Conservation (phyloP, 345 rosid species). For the Kernera saxatilis region DNA sequence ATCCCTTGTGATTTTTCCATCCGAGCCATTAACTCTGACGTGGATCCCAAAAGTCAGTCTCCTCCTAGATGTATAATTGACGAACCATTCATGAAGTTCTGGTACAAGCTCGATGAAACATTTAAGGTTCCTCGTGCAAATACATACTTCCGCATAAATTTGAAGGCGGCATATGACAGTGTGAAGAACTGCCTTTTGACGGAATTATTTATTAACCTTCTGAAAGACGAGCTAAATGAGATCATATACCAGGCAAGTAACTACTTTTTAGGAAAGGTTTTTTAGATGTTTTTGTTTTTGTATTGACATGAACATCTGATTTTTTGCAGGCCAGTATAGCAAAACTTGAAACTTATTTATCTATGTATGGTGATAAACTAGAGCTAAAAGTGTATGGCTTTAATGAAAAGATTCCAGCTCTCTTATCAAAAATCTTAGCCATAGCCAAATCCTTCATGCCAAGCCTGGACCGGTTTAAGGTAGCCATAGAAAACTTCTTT, state of each 20-base stretch:
- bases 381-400: slow-evolving; percentile 93
- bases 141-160: slow-evolving; percentile 73
- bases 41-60: slow-evolving; percentile 28
- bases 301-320: slow-evolving; percentile 6
- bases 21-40: slow-evolving; percentile 36
- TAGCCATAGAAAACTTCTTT: slow-evolving; percentile 18
- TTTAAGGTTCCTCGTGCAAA: slow-evolving; percentile 89
- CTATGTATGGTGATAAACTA: slow-evolving; percentile 63
- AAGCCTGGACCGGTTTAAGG: slow-evolving; percentile 77
- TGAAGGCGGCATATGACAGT: slow-evolving; percentile 70
- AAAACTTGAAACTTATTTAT: slow-evolving; percentile 79
- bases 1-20: slow-evolving; percentile 82
- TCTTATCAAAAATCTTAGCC: slow-evolving; percentile 63
- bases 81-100: slow-evolving; percentile 74
- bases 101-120: slow-evolving; percentile 89
- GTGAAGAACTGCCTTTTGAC: slow-evolving; percentile 70
- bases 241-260: slow-evolving; percentile 73
- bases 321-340: slow-evolving; percentile 84
- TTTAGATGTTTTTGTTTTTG: slow-evolving; percentile 9
- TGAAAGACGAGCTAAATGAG: slow-evolving; percentile 92
- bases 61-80: slow-evolving; percentile 69
- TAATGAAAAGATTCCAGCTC: slow-evolving; percentile 75
- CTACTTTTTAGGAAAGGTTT: not conserved
- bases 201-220: slow-evolving; percentile 75
- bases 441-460: slow-evolving; percentile 73